Base-by-base conservation (phyloP, 106 monocot genomes). In the Dendrobium officinale region DNA sequence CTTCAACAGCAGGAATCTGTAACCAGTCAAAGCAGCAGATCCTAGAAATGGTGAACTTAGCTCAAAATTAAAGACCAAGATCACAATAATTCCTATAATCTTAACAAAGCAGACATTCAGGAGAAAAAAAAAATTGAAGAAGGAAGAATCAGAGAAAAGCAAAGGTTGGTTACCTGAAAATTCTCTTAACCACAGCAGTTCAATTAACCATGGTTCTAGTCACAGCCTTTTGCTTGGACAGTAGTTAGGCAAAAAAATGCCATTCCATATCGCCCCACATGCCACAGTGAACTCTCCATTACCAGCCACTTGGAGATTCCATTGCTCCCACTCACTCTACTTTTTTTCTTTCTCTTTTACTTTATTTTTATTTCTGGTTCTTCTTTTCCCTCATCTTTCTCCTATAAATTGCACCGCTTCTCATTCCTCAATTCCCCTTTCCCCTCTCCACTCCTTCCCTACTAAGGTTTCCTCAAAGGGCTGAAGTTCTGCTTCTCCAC, bases 341-440 rank as follows among this genome's bases (percentile, higher is more conserved):
- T n/a, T 70, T 37, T 70, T 68, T 8, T 54, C 15, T 54, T 54
- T 0, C 11, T 22, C 33, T 70, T 70, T 70, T 33, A 13, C 70
- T 37, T 33, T 61, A 22, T 24, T 10, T 61, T 61, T 24, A n/a
- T 22, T 61, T 61, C 1, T 22, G 6, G 2, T 8, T 4, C 29
- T 37, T 70, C 33, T 40, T 72, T 83, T 68, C 4, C 17, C 37
- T 19, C 19, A 2, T 42, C 42, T 72, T 79, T 58, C 1, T 11
- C 24, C 84, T 86, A 86, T 86, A 86, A 86, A 86, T 79, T 64
- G 51, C 75, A 44, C 67, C 73, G 27, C 49, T 49, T 79, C 42
- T 75, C 55, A 17, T 5, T 41, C 74, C 64, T 72, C 42, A 86
- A 81, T 82, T 80, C 85, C 82, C 81, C 82, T 81, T 76, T 61